A percentile compares a stretch with the other conserved stretches of the same genome.
Evolutionary conservation across 2,329 filamentous ascomycete species (phyloP).

Genomic region (Leptographium galeiforme): DNA sequence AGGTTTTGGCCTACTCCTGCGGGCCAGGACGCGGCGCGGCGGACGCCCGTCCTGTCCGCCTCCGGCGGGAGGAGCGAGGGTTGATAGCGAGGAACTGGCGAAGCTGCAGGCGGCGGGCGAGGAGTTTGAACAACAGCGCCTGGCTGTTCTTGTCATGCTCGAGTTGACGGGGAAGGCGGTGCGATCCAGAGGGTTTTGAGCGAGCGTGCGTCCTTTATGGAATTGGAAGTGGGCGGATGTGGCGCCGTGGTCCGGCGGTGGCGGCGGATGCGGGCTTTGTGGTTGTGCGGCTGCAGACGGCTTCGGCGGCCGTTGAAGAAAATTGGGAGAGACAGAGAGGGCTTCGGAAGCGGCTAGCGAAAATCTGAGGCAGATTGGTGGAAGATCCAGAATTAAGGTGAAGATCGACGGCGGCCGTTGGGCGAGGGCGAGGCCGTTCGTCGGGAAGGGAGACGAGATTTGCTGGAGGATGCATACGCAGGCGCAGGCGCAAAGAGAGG

Average conservation of each 20-base stretch:
- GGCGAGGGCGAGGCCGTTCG: background rate
- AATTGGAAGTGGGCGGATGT: too few relatives aligned
- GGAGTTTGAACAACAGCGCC: background rate
- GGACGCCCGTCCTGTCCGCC: slow-evolving; percentile 42
- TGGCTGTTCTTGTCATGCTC: background rate
- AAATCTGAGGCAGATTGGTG: background rate
- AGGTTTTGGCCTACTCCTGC: background rate
- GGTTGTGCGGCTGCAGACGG: background rate
- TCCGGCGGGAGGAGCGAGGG: slow-evolving; percentile 48
- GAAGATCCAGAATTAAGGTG: background rate
- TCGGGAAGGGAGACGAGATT: background rate
- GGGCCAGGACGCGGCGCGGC: background rate
- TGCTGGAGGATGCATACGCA: background rate
- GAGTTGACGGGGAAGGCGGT: background rate
- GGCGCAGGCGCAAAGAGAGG: background rate
- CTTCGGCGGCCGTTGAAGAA: background rate
- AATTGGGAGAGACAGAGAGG: background rate
- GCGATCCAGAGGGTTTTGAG: background rate
- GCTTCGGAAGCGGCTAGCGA: background rate
- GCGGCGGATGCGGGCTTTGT: too few relatives aligned
- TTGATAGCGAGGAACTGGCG: slow-evolving; percentile 18
- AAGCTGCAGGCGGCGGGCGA: background rate
- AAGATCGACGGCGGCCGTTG: background rate
- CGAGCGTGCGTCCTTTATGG: background rate
- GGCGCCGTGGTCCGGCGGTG: too few relatives aligned